Base-by-base conservation (phyloP, 1,139 yeast genomes). In the Ogataea hybrid region DNA sequence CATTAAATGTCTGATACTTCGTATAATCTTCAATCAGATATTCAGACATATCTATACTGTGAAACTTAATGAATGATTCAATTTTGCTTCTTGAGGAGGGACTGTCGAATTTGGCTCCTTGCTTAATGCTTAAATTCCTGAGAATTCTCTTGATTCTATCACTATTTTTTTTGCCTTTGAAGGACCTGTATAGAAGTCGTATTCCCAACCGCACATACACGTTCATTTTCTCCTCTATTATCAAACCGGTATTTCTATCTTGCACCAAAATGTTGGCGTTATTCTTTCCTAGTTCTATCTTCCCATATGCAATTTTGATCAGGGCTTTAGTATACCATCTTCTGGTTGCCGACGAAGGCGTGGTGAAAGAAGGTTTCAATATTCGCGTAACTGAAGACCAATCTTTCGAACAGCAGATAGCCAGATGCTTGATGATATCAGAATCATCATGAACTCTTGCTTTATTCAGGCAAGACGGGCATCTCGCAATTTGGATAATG, bases 241-340 rank as follows among this genome's bases (percentile, higher is more conserved):
- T 79, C 38, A 85, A 76, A 0, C 98, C 98, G 0, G 96, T 84
- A 30, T 75, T 71, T 50, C 98, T 71, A 62, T 92, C 97, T 61
- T 92, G 97, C 3, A 92, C 97, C 41, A 92, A 69, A 31, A 92
- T 92, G 58, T 90, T 90, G 11, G 97, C 98, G 35, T 94, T 87
- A 58, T 90, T 87, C 28, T 89, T 84, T 1, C 98, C 98, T 23
- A 90, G 66, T 37, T 82, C 79, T 60, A 89, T 85, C 53, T 84
- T 84, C 0, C 98, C 98, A 59, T 88, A 89, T 0, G 95, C 86
- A 35, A 92, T 68, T 58, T 88, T 90, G 42, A 89, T 84, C 46
- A 89, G 69, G 3, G 85, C 76, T 56, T 85, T 88, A 5, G 90
- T 75, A 54, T 85, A 87, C 97, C 97, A 89, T 49, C 92, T 77